phyloP scores from a whole-genome alignment of 148 eudicot genomes.

The Mesembryanthemum crystallinum region DNA sequence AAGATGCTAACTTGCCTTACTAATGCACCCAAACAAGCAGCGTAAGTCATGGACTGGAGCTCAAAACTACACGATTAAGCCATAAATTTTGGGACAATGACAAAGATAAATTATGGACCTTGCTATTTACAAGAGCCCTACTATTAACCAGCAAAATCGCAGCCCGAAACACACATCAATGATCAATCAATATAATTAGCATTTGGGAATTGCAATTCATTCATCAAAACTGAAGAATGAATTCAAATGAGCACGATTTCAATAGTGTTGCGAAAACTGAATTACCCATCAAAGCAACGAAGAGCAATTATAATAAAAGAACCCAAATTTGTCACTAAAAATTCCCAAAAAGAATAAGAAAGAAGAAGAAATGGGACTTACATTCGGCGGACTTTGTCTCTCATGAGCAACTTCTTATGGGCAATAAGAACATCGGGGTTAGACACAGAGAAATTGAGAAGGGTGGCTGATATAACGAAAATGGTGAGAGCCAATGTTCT shows the following conservation, averaged over 20 bases:
- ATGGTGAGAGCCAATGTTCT: slow-evolving; percentile 51
- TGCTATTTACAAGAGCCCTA: neutral
- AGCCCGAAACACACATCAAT: neutral
- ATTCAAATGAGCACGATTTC: neutral
- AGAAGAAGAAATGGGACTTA: slow-evolving; percentile 27
- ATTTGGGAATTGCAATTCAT: neutral
- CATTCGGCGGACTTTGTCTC: slow-evolving; percentile 81
- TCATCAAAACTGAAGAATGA: neutral
- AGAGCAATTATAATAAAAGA: neutral
- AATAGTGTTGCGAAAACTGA: slow-evolving; percentile 4
- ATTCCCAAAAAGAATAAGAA: neutral
- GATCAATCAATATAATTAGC: neutral
- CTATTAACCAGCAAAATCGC: neutral
- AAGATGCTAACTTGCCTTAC: neutral
- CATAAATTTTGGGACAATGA: neutral
- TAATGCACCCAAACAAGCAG: neutral
- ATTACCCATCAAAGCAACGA: neutral
- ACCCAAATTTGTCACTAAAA: neutral
- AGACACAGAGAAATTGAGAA: slow-evolving; percentile 37
- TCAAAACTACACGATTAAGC: neutral
- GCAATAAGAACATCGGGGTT: slow-evolving; percentile 40
- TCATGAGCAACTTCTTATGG: slow-evolving; percentile 66
- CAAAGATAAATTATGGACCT: neutral
- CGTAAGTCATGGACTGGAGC: neutral
- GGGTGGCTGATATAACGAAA: slow-evolving; percentile 44